Percentiles rank a stretch among this genome's conserved stretches.
These are phyloP conservation scores for Triglochin maritima DNA, from an alignment of 106 monocot genomes.

Conservation along the genomic window DNA sequence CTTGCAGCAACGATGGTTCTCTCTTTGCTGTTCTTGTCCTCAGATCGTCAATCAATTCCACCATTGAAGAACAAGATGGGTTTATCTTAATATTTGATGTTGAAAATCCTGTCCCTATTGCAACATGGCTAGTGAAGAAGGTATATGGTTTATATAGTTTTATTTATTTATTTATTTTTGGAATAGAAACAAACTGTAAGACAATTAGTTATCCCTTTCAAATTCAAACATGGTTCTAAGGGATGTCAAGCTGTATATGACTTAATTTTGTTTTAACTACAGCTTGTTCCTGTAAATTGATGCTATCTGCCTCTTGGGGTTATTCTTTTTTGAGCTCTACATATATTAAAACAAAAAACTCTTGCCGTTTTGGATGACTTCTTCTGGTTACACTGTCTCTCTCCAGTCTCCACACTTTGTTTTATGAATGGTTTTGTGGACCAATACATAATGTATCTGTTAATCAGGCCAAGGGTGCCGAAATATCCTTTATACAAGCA, in stretches of 20 bases:
- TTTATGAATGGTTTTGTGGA: too few species aligned
- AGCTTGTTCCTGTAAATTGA: too few species aligned
- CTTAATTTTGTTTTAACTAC: too few species aligned
- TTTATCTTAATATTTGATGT: conserved; percentile 61
- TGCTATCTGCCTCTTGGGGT: too few species aligned
- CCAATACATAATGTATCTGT: not conserved
- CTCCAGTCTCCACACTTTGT: too few species aligned
- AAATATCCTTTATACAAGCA: conserved; percentile 47
- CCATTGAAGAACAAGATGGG: conserved; percentile 33
- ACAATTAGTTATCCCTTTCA: not conserved
- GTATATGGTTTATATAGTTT: conserved; percentile 17
- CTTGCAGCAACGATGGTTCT: conserved; percentile 33
- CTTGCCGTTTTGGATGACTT: too few species aligned
- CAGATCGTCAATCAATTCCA: conserved; percentile 6
- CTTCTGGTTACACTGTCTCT: too few species aligned
- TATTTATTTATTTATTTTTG: not conserved
- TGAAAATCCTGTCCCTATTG: conserved; percentile 40
- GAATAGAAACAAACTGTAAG: not conserved
- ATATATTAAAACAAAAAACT: too few species aligned
- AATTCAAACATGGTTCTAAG: not conserved
- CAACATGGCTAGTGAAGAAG: conserved; percentile 72
- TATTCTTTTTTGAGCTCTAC: too few species aligned
- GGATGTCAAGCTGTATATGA: too few species aligned
- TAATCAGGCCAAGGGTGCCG: conserved; percentile 66
- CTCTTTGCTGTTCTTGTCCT: conserved; percentile 72